phyloP scores from a whole-genome alignment of 75 land plant species.

The Pinus tabuliformis region DNA sequence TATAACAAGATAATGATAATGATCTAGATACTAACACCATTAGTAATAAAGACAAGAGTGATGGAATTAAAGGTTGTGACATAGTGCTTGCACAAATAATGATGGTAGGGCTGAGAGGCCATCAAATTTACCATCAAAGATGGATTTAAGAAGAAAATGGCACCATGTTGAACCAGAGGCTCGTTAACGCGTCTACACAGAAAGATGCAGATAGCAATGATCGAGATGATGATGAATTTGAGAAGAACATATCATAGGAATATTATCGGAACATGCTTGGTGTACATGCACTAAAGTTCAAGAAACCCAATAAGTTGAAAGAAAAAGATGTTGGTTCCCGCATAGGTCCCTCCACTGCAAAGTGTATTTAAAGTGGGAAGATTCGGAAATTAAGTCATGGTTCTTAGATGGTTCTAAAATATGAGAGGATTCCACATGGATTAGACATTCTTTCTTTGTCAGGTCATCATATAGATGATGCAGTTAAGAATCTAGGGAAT shows the following conservation, averaged over 20 bases:
- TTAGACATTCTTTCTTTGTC: conserved; percentile 14
- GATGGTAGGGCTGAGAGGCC: conserved; percentile 21
- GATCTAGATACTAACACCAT: no score
- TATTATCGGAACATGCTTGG: conserved; percentile 38
- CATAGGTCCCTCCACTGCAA: conserved; percentile 12
- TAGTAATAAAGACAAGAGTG: no score
- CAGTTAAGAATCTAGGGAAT: conserved; percentile 10
- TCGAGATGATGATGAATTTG: conserved; percentile 48
- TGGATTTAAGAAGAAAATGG: conserved; percentile 45
- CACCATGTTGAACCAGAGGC: conserved; percentile 38
- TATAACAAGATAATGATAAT: no score
- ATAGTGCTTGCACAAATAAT: conserved; percentile 28
- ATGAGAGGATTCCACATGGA: conserved; percentile 3
- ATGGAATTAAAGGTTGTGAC: neutral
- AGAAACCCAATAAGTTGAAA: conserved; percentile 25
- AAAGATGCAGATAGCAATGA: conserved; percentile 60
- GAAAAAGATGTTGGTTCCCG: neutral
- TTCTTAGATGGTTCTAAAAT: no score
- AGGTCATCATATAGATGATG: conserved; percentile 19
- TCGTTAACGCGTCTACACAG: conserved; percentile 21
- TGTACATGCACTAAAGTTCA: conserved; percentile 60
- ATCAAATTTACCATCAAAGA: no score
- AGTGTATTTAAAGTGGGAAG: conserved; percentile 23
- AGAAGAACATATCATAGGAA: no score
- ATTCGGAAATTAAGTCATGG: conserved; percentile 23